A percentile compares a stretch with the other conserved stretches of the same genome.
These are phyloP conservation scores for Pleurotus sapidus DNA, from an alignment of 768 basidiomycete genomes.

Conservation along the genomic window DNA sequence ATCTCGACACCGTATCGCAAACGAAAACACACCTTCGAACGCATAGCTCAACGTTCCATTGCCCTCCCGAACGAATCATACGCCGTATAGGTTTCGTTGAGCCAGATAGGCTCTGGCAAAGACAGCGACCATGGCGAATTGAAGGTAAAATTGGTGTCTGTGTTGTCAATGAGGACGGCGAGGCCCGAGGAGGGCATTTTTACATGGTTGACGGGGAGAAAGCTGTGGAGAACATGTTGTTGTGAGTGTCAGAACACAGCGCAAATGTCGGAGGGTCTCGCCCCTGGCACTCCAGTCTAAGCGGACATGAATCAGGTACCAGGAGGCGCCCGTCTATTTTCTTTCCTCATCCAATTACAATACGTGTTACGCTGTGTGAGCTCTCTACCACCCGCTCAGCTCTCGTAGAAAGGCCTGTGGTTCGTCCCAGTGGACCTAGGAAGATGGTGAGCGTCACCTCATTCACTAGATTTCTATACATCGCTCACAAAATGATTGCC, in stretches of 20 bases:
- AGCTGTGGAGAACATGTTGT: background rate
- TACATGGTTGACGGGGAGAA: background rate
- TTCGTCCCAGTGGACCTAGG: slow-evolving; percentile 5
- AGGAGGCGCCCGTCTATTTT: no score
- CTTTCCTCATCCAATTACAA: no score
- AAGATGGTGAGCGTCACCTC: background rate
- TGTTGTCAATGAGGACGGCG: slow-evolving; percentile 1
- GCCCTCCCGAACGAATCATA: background rate
- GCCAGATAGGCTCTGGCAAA: background rate
- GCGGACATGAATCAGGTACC: background rate
- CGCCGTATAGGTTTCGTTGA: background rate
- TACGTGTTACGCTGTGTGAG: no score
- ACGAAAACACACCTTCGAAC: background rate
- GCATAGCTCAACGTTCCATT: background rate
- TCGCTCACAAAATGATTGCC: background rate
- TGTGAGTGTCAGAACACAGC: background rate
- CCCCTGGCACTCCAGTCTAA: background rate
- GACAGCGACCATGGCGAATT: background rate
- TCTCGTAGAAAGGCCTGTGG: background rate
- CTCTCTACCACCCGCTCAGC: no score
- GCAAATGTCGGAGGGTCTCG: background rate
- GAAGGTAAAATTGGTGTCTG: background rate
- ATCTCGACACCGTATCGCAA: background rate
- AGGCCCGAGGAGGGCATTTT: background rate
- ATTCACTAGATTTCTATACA: background rate